Percentiles rank a stretch among this genome's conserved stretches.
These are phyloP conservation scores for Bisporella sp. DNA, from an alignment of 2,329 filamentous ascomycete genomes.

Conservation along the genomic window DNA sequence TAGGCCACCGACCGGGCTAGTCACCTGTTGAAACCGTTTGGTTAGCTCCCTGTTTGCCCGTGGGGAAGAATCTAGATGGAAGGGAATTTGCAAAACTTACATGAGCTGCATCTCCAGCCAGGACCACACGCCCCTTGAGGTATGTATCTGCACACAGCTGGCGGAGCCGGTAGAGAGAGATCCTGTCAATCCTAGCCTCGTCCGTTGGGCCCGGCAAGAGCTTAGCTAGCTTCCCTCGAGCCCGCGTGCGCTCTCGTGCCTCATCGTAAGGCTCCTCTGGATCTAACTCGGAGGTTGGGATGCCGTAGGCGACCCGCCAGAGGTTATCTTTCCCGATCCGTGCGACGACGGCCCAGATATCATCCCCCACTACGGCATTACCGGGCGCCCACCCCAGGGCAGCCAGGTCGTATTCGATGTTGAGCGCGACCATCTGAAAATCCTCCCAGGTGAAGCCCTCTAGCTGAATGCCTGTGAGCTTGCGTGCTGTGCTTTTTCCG, in stretches of 20 bases:
- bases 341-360: constrained; percentile 1
- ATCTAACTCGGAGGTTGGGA: constrained; percentile 14
- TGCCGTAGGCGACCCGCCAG: constrained; percentile 4
- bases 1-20: constrained; percentile 31
- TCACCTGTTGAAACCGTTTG: constrained; percentile 6
- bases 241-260: neutral
- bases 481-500: constrained; percentile 1
- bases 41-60: neutral
- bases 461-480: neutral
- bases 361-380: constrained; percentile 1
- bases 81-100: neutral
- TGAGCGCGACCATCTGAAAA: constrained; percentile 1
- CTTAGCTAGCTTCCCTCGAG: neutral
- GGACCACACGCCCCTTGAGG: constrained; percentile 47
- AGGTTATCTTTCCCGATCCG: neutral
- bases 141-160: constrained; percentile 51
- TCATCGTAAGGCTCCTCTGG: neutral
- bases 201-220: neutral
- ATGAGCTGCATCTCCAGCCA: constrained; percentile 57
- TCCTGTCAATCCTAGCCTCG: constrained; percentile 13
- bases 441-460: constrained; percentile 5
- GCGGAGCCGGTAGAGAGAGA: constrained; percentile 55
- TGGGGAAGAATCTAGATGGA: neutral
- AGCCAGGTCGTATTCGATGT: constrained; percentile 1
- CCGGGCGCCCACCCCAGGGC: neutral